Evolutionary conservation across 2,329 filamentous ascomycete species (phyloP), one percentile per base, ranked within the genome.

Genomic region (Colletotrichum incanum): DNA sequence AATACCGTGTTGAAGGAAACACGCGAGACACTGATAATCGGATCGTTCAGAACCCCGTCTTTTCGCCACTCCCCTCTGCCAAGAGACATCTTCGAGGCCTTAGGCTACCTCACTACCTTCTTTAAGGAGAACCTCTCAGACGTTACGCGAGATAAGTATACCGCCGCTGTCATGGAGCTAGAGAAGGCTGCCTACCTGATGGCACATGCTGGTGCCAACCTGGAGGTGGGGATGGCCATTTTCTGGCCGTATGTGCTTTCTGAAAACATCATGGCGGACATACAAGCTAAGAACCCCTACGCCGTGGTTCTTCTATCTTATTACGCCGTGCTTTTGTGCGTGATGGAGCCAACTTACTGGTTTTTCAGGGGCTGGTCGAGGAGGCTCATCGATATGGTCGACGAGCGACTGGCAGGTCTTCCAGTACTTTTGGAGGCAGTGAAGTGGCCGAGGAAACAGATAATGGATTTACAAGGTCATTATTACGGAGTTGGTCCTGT

Each of bases 241-340:
- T 75, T 76, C 23, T 79, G 78, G 76, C 65, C 77, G n/a, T 79
- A 79, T 62, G 60, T 70, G 1, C 63, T 78, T 4, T 63, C 75
- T 11, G 77, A 79, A 11, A 75, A 73, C 28, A 65, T 80, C 43
- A 64, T 80, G 28, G 47, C 75, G n/a, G 79, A 80, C 65, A 70
- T 80, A 11, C 66, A 69, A 11, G 71, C 76, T 3, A 66, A 72
- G 8, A 76, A 66, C 2, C 76, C 77, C 1, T 76, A 77, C 20
- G 77, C 77, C 2, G 71, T 79, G 34, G 64, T 80, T 8, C 65
- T 80, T 3, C 60, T 80, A n/a, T 75, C 77, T 5, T 68, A 80
- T 45, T 77, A 76, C 37, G 65, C 74, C 18, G 70, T 80, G 0
- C 71, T 76, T 18, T 61, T 79, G n/a, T 74, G 77, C 28, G 61